Conservation (phyloP, 2,329 filamentous ascomycete genomes). For the Ophiocordyceps robertsii region DNA sequence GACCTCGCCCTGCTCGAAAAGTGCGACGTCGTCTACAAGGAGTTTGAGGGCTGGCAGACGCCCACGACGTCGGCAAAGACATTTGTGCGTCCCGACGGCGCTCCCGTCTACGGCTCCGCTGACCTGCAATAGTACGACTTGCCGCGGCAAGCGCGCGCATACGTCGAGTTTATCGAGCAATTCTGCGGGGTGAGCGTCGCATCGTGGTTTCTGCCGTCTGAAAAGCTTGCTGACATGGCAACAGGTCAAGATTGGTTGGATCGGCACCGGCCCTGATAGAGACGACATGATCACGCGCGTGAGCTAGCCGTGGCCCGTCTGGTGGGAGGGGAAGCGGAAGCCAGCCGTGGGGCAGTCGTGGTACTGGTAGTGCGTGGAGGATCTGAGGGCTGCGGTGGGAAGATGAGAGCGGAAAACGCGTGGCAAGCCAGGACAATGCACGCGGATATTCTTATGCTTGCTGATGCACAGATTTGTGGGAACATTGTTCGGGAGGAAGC, state of each 20-base stretch:
- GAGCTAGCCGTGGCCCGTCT: background rate
- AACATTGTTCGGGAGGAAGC: no score
- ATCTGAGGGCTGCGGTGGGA: no score
- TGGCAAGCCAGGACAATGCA: no score
- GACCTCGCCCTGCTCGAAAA: conserved; percentile 3
- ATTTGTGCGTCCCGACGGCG: background rate
- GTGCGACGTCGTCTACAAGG: conserved; percentile 4
- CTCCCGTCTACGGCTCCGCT: background rate
- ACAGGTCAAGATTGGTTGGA: conserved; percentile 35
- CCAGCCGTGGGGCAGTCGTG: no score
- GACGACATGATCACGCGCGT: conserved; percentile 44
- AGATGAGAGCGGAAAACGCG: no score
- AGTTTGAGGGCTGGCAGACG: conserved; percentile 5
- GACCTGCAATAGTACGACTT: conserved; percentile 19
- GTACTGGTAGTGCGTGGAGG: no score
- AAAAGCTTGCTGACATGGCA: background rate
- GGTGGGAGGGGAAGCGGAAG: no score
- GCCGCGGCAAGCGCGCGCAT: conserved; percentile 44
- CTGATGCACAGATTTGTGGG: no score
- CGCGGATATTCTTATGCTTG: no score
- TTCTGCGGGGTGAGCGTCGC: conserved; percentile 42
- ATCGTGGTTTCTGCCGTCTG: conserved; percentile 1
- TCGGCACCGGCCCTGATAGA: conserved; percentile 52
- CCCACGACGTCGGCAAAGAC: conserved; percentile 4
- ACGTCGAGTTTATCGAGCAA: conserved; percentile 52